Evolutionary conservation across 148 eudicot species (phyloP), one percentile per base, ranked within the genome.

Genomic region (Pharnaceum exiguum): DNA sequence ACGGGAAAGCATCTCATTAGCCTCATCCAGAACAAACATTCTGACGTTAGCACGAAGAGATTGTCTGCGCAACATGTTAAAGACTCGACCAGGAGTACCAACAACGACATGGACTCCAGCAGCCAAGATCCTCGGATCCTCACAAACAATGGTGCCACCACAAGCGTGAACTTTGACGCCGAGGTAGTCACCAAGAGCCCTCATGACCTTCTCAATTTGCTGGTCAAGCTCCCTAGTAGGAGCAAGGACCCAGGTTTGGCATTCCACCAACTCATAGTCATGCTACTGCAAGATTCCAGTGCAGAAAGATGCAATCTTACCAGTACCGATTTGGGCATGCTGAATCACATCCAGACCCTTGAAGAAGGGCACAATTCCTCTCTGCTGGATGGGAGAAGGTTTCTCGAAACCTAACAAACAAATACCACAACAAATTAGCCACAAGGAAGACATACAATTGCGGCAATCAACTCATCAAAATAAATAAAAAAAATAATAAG

Each of bases 101-200:
- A 62, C 66, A 16, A 62, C 66, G 17, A 62, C 66, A 62, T 62
- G 66, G 13, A 62, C 66, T 0, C 66, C 66, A 37, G 35, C 38
- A 33, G 33, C 46, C 49, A 62, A 57, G 18, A 62, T 62, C 2
- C 66, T 56, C 15, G 49, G 66, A 49, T 62, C 66, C 55, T 62
- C 66, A 37, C 66, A 56, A 19, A 61, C 66, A 61, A 55, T 61
- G 28, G 66, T 61, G n/a, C 66, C 66, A 62, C 66, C 66, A 50
- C 66, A 62, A 50, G 66, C 66, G 39, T 62, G 66, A 31, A 62
- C 66, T 38, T 62, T 62, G 7, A 62, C 66, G 1, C 66, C 66
- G 25, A 62, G 56, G 21, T 62, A 62, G 66, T 62, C 66, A 35
- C 66, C 66, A 28, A 62, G 66, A 37, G 66, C 66, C 24, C 66